Evolutionary conservation across 306 rosid species (phyloP).

Genomic region (Malus sylvestris): DNA sequence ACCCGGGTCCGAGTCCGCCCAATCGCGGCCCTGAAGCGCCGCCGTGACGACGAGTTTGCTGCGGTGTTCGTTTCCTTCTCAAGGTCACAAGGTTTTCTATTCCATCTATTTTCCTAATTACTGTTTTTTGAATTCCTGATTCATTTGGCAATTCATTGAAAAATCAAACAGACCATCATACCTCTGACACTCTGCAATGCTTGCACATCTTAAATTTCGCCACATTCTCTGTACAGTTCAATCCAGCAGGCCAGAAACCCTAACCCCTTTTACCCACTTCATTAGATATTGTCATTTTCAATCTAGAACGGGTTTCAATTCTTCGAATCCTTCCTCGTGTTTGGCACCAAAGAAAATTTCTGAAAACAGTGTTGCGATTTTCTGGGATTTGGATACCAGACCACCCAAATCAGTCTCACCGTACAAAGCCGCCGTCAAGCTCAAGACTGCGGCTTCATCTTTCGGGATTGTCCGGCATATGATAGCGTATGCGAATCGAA

Average conservation of each 20-base stretch:
- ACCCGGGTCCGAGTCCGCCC: conserved; percentile 28
- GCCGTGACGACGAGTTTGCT: conserved; percentile 56
- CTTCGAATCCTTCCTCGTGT: conserved; percentile 6
- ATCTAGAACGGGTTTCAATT: conserved; percentile 5
- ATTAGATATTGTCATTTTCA: conserved; percentile 23
- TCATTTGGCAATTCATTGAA: not conserved
- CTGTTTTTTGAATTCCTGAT: not conserved
- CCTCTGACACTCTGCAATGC: conserved; percentile 6
- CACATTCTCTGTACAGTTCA: not conserved
- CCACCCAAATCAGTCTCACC: conserved; percentile 67
- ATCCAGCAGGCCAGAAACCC: not conserved
- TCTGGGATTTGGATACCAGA: conserved; percentile 85
- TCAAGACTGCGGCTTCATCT: conserved; percentile 56
- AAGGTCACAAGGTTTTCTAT: not conserved
- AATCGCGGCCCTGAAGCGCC: conserved; percentile 47
- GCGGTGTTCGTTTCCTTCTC: conserved; percentile 31
- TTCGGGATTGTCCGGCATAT: conserved; percentile 56
- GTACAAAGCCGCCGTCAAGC: conserved; percentile 62
- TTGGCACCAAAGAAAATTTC: conserved; percentile 4
- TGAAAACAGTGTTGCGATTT: conserved; percentile 50
- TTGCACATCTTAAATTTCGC: conserved; percentile 24
- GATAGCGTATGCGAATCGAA: conserved; percentile 67
- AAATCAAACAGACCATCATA: not conserved
- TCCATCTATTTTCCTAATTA: not conserved
- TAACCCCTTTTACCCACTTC: not conserved